Evolutionary conservation across 2,329 filamentous ascomycete genomes (phyloP).

Genomic region (Cercospora zeae-maydis): DNA sequence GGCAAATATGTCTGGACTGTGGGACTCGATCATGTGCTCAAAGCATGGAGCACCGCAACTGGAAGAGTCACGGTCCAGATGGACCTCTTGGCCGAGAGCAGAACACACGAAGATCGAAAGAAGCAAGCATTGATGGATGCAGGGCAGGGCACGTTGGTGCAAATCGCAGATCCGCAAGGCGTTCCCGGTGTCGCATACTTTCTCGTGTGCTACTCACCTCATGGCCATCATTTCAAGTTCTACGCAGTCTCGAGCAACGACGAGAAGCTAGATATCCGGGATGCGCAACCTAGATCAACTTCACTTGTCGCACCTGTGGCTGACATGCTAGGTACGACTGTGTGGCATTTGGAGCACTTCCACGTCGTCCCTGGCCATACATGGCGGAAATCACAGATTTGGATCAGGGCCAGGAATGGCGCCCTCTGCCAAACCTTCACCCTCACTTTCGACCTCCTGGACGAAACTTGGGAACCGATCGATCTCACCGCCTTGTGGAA

Average conservation of each 20-base stretch:
- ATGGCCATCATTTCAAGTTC: constrained; percentile 91
- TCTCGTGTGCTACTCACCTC: constrained; percentile 81
- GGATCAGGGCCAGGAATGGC: constrained; percentile 55
- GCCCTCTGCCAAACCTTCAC: constrained; percentile 60
- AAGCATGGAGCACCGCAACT: constrained; percentile 82
- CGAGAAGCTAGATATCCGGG: constrained; percentile 15
- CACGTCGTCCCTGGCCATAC: constrained; percentile 39
- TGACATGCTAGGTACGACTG: constrained; percentile 49
- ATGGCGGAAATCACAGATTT: constrained; percentile 44
- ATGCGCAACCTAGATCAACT: constrained; percentile 55
- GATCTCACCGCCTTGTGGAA: constrained; percentile 69
- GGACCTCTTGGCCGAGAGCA: constrained; percentile 67
- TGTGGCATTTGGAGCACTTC: constrained; percentile 51
- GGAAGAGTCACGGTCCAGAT: constrained; percentile 72
- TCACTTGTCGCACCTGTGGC: constrained; percentile 60
- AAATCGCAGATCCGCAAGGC: constrained; percentile 51
- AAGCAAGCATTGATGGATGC: constrained; percentile 67
- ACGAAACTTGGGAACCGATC: constrained; percentile 46
- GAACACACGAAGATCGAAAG: constrained; percentile 40
- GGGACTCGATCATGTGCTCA: constrained; percentile 81
- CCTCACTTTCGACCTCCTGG: constrained; percentile 69
- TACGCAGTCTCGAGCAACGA: constrained; percentile 63
- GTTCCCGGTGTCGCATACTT: constrained; percentile 45
- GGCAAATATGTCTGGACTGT: constrained; percentile 67
- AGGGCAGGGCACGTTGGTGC: constrained; percentile 70